These are phyloP conservation scores for Neoboletus magnificus DNA, from an alignment of 768 basidiomycete species.

Conservation along the genomic window DNA sequence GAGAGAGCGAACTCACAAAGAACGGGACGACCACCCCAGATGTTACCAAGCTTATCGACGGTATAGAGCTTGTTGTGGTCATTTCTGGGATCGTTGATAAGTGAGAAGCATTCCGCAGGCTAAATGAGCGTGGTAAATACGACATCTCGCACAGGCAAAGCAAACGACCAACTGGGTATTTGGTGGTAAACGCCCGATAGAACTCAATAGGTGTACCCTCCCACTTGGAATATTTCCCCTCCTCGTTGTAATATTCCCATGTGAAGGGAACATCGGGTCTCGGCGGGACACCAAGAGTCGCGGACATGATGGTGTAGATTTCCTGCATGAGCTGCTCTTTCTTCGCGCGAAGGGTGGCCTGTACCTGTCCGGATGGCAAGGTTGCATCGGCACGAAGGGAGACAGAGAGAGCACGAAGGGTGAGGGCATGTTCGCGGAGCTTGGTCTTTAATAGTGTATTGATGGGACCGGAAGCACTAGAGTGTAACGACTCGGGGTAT, in stretches of 20 bases:
- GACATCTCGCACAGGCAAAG: not conserved
- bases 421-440: constrained; percentile 85
- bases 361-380: constrained; percentile 45
- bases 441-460: constrained; percentile 84
- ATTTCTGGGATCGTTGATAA: constrained; percentile 95
- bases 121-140: constrained; percentile 22
- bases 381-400: constrained; percentile 47
- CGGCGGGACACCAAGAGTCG: constrained; percentile 85
- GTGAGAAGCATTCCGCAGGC: constrained; percentile 79
- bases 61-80: constrained; percentile 80
- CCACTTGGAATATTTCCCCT: constrained; percentile 73
- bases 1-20: constrained; percentile 53
- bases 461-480: constrained; percentile 66
- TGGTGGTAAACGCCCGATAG: constrained; percentile 60
- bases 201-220: constrained; percentile 81
- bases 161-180: constrained; percentile 47
- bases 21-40: constrained; percentile 84
- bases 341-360: constrained; percentile 64
- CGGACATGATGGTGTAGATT: constrained; percentile 78
- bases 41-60: constrained; percentile 88
- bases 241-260: constrained; percentile 87
- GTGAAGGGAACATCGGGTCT: constrained; percentile 64
- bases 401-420: constrained; percentile 62
- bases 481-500: constrained; percentile 84
- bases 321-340: constrained; percentile 86